These are phyloP conservation scores for Adansonia gregorii DNA, from an alignment of 441 rosid species.

Conservation along the genomic window DNA sequence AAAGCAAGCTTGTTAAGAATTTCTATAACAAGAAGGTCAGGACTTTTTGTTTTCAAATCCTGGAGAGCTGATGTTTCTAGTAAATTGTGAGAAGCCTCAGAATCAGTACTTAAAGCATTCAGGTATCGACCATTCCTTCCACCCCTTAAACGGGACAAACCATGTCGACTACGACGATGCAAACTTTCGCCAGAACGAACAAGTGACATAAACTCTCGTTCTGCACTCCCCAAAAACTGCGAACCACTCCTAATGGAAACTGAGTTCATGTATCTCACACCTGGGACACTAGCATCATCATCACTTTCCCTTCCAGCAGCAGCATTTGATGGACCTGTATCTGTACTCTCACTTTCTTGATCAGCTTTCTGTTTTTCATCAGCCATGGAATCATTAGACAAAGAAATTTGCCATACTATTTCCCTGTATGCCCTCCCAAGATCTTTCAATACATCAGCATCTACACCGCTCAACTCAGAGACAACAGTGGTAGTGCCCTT, in stretches of 20 bases:
- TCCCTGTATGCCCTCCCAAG: slow-evolving; percentile 78
- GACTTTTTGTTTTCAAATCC: slow-evolving; percentile 79
- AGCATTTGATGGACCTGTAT: slow-evolving; percentile 61
- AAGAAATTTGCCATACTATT: slow-evolving; percentile 85
- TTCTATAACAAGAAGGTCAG: slow-evolving; percentile 71
- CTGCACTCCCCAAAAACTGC: slow-evolving; percentile 81
- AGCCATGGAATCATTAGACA: slow-evolving; percentile 70
- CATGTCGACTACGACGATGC: slow-evolving; percentile 85
- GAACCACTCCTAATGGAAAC: slow-evolving; percentile 74
- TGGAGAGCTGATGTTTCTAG: slow-evolving; percentile 65
- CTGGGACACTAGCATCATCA: slow-evolving; percentile 74
- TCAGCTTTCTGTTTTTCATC: slow-evolving; percentile 66
- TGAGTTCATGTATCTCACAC: slow-evolving; percentile 77
- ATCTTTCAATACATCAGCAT: slow-evolving; percentile 92
- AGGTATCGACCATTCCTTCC: slow-evolving; percentile 88
- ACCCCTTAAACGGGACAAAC: slow-evolving; percentile 84
- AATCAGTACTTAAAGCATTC: slow-evolving; percentile 75
- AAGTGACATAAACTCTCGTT: slow-evolving; percentile 79
- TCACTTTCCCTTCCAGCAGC: slow-evolving; percentile 84
- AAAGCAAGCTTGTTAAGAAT: slow-evolving; percentile 76
- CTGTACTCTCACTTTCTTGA: slow-evolving; percentile 61
- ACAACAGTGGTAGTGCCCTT: slow-evolving; percentile 77
- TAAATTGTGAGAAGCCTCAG: slow-evolving; percentile 60
- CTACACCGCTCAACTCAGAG: slow-evolving; percentile 83
- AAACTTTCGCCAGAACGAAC: slow-evolving; percentile 82